phyloP scores from a whole-genome alignment of 164 flowering plant genomes.

The Brasenia schreberi region DNA sequence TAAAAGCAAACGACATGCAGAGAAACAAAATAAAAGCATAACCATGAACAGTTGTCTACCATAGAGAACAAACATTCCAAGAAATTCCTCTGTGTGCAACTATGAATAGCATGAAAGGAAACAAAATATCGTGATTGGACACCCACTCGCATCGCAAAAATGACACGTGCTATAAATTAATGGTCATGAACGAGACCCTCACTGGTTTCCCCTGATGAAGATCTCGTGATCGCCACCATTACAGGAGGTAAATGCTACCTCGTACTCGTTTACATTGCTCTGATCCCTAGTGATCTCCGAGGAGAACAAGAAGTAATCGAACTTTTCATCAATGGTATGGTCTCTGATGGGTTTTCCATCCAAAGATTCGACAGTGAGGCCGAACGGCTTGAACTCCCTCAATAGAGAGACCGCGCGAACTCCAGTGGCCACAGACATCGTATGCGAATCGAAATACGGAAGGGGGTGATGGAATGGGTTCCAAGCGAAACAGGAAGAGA shows the following conservation, averaged over 20 bases:
- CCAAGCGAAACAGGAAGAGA: too few relatives aligned
- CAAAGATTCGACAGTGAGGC: conserved; percentile 64
- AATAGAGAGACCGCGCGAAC: conserved; percentile 55
- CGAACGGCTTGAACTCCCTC: conserved; percentile 91
- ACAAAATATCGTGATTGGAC: too few relatives aligned
- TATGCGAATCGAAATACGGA: too few relatives aligned
- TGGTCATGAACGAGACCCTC: conserved; percentile 3
- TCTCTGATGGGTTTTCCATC: conserved; percentile 44
- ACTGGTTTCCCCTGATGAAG: conserved; percentile 87
- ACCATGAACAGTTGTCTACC: too few relatives aligned
- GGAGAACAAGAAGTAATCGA: conserved; percentile 66
- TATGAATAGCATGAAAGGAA: too few relatives aligned
- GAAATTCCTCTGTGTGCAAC: too few relatives aligned
- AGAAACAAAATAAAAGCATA: too few relatives aligned
- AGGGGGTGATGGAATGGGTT: too few relatives aligned
- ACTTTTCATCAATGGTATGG: conserved; percentile 29
- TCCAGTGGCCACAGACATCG: conserved; percentile 20
- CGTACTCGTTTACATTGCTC: background rate
- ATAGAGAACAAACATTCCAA: too few relatives aligned
- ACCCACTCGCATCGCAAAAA: too few relatives aligned
- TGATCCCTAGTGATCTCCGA: conserved; percentile 31
- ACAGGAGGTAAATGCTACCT: conserved; percentile 14
- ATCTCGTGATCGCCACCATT: conserved; percentile 69
- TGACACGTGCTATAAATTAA: too few relatives aligned
- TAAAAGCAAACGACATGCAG: too few relatives aligned